Percentiles rank a stretch among this genome's conserved stretches.
Conservation (phyloP, 2,329 filamentous ascomycete genomes). For the Microsporum canis region DNA sequence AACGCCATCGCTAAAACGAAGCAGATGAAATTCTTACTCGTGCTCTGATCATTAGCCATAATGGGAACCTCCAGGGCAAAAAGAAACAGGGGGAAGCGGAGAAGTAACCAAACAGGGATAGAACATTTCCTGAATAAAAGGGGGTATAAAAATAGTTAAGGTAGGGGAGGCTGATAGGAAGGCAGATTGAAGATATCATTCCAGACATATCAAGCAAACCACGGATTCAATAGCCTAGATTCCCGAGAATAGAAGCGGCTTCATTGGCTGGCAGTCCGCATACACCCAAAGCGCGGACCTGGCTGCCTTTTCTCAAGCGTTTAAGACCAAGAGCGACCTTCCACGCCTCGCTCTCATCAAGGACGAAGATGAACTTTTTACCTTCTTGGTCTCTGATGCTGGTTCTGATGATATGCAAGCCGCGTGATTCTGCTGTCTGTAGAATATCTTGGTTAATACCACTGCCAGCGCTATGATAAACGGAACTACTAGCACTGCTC, state of each 20-base stretch:
- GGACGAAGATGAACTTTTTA: slow-evolving; percentile 51
- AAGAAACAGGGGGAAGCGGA: not conserved
- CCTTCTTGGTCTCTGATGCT: slow-evolving; percentile 49
- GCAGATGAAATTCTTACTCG: not conserved
- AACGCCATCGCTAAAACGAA: slow-evolving; percentile 12
- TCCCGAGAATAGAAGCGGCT: slow-evolving; percentile 30
- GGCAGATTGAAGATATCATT: not conserved
- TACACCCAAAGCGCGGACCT: slow-evolving; percentile 45
- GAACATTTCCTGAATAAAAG: not conserved
- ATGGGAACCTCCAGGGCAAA: not conserved
- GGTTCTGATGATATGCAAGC: slow-evolving; percentile 48
- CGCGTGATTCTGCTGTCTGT: slow-evolving; percentile 36
- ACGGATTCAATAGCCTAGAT: slow-evolving; percentile 25
- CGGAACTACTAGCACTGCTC: slow-evolving; percentile 26
- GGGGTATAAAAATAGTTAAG: not conserved
- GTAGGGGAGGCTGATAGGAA: not conserved
- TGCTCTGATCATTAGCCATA: not conserved
- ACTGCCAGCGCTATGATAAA: slow-evolving; percentile 18
- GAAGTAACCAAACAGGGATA: not conserved
- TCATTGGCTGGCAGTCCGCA: slow-evolving; percentile 40
- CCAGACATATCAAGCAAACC: not conserved
- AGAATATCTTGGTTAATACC: slow-evolving; percentile 15
- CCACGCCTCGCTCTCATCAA: slow-evolving; percentile 50
- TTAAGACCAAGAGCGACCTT: slow-evolving; percentile 51
- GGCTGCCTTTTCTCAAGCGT: slow-evolving; percentile 44